These are phyloP conservation scores for Ganoderma lucidum DNA, from an alignment of 1,284 basidiomycete genomes.

Conservation along the genomic window DNA sequence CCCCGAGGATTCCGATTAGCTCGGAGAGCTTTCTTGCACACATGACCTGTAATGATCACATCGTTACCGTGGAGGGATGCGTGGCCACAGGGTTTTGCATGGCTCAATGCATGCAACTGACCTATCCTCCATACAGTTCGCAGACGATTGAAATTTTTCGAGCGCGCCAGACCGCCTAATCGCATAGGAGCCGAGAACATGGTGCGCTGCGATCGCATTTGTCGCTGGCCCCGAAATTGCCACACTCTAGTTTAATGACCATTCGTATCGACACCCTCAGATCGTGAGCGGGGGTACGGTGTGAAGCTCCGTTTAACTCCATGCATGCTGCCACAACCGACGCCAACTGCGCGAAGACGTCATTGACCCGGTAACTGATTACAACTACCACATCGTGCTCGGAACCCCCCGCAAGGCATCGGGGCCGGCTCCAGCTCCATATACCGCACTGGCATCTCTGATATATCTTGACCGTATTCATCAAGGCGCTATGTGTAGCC, in stretches of 20 bases:
- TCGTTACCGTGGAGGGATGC: background rate
- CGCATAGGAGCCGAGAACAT: background rate
- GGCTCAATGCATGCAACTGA: background rate
- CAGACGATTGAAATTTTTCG: background rate
- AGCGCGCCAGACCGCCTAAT: background rate
- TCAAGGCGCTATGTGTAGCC: background rate
- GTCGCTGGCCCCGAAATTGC: background rate
- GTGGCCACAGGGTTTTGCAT: background rate
- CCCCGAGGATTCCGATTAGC: background rate
- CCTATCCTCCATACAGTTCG: background rate
- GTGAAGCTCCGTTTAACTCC: background rate
- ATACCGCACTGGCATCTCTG: background rate
- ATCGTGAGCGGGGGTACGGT: background rate
- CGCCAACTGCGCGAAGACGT: background rate
- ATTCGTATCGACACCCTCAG: background rate
- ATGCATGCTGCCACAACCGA: background rate
- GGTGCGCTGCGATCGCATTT: background rate
- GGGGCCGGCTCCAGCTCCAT: too few relatives aligned
- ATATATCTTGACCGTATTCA: background rate
- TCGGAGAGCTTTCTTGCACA: background rate
- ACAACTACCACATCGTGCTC: too few relatives aligned
- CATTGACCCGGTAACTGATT: too few relatives aligned
- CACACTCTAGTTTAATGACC: background rate
- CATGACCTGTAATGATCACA: background rate
- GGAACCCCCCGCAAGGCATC: too few relatives aligned